Percentiles rank a stretch among this genome's conserved stretches.
phyloP scores from a whole-genome alignment of 1,284 basidiomycete genomes.

The Quambalaria eucalypti region DNA sequence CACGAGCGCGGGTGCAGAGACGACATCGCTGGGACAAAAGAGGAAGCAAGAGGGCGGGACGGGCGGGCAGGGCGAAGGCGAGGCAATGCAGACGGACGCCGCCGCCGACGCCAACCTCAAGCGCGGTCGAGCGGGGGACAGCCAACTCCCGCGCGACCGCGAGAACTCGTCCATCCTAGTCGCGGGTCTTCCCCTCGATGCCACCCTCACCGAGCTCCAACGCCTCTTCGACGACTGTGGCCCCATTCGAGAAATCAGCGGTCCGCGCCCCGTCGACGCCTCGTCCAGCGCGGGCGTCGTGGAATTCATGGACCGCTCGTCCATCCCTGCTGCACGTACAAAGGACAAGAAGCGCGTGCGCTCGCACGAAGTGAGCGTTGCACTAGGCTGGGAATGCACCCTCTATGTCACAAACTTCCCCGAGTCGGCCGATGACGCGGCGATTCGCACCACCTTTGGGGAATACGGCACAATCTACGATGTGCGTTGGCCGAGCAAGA shows the following conservation, averaged over 20 bases:
- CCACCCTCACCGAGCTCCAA: constrained; percentile 60
- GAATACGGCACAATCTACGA: constrained; percentile 85
- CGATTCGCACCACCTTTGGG: constrained; percentile 65
- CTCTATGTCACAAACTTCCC: constrained; percentile 95
- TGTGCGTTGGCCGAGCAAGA: constrained; percentile 95
- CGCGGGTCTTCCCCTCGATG: constrained; percentile 58
- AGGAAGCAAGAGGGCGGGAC: no score
- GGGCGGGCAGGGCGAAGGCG: no score
- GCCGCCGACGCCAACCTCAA: background rate
- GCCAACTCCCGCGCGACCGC: constrained; percentile 59
- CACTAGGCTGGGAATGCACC: constrained; percentile 86
- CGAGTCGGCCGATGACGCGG: constrained; percentile 61
- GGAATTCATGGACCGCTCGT: constrained; percentile 43
- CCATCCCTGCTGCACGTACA: constrained; percentile 71
- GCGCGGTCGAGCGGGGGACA: background rate
- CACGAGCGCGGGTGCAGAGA: no score
- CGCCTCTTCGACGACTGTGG: constrained; percentile 66
- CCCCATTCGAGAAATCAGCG: constrained; percentile 27
- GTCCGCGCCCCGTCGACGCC: constrained; percentile 15
- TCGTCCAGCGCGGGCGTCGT: constrained; percentile 44
- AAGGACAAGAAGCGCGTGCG: constrained; percentile 79
- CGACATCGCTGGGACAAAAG: no score
- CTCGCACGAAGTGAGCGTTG: constrained; percentile 61
- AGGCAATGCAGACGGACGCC: background rate
- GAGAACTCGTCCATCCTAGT: constrained; percentile 90